A percentile compares a stretch with the other conserved stretches of the same genome.
phyloP scores from a whole-genome alignment of 1,284 basidiomycete genomes.

The Ustilago curta region DNA sequence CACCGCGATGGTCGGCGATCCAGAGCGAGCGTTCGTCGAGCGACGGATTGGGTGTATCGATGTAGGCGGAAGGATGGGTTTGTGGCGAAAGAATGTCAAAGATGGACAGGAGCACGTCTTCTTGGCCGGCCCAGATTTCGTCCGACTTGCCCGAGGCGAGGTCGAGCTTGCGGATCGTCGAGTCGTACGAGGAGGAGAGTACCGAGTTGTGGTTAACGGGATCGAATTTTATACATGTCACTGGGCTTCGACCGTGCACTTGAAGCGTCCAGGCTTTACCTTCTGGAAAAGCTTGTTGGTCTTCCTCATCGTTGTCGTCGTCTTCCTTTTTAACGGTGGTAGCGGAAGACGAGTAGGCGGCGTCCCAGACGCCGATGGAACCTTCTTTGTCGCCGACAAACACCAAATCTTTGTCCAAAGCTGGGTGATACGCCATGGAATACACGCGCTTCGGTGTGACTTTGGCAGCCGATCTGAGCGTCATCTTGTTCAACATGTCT shows the following conservation, averaged over 20 bases:
- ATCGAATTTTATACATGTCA: constrained; percentile 66
- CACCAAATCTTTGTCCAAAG: constrained; percentile 60
- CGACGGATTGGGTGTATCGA: constrained; percentile 43
- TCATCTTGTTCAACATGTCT: constrained; percentile 56
- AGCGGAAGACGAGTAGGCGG: constrained; percentile 21
- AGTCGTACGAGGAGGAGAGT: constrained; percentile 63
- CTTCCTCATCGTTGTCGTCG: constrained; percentile 33
- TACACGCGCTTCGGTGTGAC: constrained; percentile 62
- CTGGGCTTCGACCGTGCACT: constrained; percentile 58
- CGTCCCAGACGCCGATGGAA: constrained; percentile 64
- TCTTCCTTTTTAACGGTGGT: constrained; percentile 32
- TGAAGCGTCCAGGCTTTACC: constrained; percentile 60
- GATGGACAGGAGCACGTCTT: constrained; percentile 61
- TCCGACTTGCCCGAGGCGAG: constrained; percentile 41
- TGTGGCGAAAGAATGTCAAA: constrained; percentile 63
- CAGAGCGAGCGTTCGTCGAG: constrained; percentile 62
- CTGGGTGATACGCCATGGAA: constrained; percentile 62
- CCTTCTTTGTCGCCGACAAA: constrained; percentile 68
- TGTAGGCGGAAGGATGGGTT: constrained; percentile 51
- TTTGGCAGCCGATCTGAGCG: constrained; percentile 52
- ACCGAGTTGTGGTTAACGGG: constrained; percentile 52
- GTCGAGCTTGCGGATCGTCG: constrained; percentile 59
- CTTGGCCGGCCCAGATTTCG: constrained; percentile 59
- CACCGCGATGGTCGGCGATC: constrained; percentile 67
- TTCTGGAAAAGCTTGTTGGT: constrained; percentile 18